Evolutionary conservation across 352 stramenopile species (phyloP).

Genomic region (Aphanomyces cochlioides): DNA sequence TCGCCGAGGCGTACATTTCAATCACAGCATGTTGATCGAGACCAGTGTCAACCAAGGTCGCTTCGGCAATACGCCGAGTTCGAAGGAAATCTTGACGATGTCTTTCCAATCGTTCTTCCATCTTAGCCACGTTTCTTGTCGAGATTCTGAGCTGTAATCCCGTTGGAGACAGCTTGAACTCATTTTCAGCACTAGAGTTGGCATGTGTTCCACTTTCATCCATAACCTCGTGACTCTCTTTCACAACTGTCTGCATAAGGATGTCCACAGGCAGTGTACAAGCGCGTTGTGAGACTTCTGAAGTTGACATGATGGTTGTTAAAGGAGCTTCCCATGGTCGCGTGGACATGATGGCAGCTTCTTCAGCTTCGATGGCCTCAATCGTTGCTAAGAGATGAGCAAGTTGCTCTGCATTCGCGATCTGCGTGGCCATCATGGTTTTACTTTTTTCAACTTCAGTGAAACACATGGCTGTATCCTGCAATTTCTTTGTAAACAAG

Average conservation of each 20-base stretch:
- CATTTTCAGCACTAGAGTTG: too few species aligned
- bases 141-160: not conserved
- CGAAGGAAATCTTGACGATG: conserved; percentile 15
- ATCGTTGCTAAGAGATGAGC: not conserved
- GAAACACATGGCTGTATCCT: not conserved
- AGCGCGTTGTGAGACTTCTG: too few species aligned
- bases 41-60: conserved; percentile 12
- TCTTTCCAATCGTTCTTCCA: not conserved
- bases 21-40: conserved; percentile 13
- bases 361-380: conserved; percentile 1
- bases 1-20: conserved; percentile 10
- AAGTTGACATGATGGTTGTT: too few species aligned
- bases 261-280: too few species aligned
- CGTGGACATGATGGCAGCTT: not conserved
- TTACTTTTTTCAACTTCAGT: not conserved
- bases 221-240: too few species aligned
- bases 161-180: not conserved
- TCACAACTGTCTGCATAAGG: too few species aligned
- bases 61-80: not conserved
- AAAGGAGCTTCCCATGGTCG: too few species aligned
- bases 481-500: not conserved
- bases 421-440: not conserved
- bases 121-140: not conserved
- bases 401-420: not conserved
- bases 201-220: too few species aligned